Evolutionary conservation across 345 rosid species (phyloP).

Genomic region (Hibiscus tridactylites): DNA sequence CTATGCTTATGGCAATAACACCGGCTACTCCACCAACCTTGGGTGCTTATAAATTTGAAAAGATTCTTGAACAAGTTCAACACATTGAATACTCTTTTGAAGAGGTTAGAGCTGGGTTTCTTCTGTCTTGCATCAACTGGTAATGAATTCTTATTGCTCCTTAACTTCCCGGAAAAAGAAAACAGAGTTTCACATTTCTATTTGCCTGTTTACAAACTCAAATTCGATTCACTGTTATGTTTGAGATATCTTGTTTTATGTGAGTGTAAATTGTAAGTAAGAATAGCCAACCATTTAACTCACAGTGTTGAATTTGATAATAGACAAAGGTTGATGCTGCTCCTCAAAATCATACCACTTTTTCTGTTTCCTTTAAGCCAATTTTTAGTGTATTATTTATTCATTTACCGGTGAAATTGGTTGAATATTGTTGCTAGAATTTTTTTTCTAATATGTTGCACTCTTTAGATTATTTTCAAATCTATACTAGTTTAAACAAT

Average conservation of each 20-base stretch:
- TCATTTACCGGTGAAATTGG: too few relatives aligned
- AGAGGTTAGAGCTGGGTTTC: constrained; percentile 36
- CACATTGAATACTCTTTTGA: constrained; percentile 36
- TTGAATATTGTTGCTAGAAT: too few relatives aligned
- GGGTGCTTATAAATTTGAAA: constrained; percentile 13
- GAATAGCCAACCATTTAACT: background rate
- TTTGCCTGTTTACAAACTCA: background rate
- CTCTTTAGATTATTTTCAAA: too few relatives aligned
- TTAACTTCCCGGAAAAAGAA: background rate
- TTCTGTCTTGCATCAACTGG: background rate
- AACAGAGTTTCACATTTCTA: background rate
- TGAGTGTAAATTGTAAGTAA: background rate
- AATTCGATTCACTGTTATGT: background rate
- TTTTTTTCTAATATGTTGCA: too few relatives aligned
- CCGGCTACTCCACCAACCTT: constrained; percentile 40
- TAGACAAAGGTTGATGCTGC: background rate
- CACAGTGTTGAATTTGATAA: background rate
- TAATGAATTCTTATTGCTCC: background rate
- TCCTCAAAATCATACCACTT: background rate
- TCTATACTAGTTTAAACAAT: too few relatives aligned
- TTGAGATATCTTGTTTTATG: background rate
- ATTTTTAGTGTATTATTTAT: too few relatives aligned
- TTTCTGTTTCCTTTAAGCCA: too few relatives aligned
- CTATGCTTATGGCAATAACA: constrained; percentile 52
- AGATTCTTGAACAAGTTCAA: constrained; percentile 9